phyloP scores from a whole-genome alignment of 257 asterid species.

The Plectranthus barbatus region DNA sequence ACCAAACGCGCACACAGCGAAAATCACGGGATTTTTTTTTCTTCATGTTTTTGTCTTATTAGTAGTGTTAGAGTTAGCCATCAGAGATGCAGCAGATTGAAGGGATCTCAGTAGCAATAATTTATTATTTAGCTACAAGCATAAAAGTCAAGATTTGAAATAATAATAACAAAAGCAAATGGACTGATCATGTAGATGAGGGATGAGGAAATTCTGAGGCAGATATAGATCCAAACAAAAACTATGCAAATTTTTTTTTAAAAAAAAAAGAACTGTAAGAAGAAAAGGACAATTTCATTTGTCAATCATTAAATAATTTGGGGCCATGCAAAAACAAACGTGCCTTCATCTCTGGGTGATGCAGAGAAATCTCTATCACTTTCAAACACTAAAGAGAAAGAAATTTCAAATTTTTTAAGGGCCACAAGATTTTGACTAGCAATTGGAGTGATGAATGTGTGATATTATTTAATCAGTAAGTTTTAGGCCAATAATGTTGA shows the following conservation, averaged over 20 bases:
- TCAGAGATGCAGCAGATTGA: not conserved
- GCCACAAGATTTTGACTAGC: conserved; percentile 21
- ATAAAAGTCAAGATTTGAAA: conserved; percentile 13
- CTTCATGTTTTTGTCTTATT: not conserved
- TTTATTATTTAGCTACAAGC: not conserved
- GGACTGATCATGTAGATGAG: conserved; percentile 13
- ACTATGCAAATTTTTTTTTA: conserved; percentile 12
- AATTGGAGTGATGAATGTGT: not conserved
- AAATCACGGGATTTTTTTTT: not conserved
- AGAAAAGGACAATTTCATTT: conserved; percentile 37
- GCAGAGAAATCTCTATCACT: conserved; percentile 23
- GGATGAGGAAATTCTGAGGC: conserved; percentile 17
- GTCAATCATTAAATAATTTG: conserved; percentile 6
- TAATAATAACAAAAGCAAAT: not conserved
- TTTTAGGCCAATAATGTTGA: not conserved
- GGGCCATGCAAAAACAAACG: conserved; percentile 22
- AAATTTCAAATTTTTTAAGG: conserved; percentile 18
- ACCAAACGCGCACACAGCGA: not conserved
- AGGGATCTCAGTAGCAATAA: conserved; percentile 5
- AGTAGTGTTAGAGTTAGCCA: not conserved
- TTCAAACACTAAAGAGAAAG: conserved; percentile 1
- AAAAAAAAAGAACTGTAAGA: conserved; percentile 15
- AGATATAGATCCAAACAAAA: conserved; percentile 28
- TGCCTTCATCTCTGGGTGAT: conserved; percentile 15
- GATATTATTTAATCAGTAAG: not conserved